These are phyloP conservation scores for Crithidia mellificae DNA, from an alignment of 208 protist genomes.

Conservation along the genomic window DNA sequence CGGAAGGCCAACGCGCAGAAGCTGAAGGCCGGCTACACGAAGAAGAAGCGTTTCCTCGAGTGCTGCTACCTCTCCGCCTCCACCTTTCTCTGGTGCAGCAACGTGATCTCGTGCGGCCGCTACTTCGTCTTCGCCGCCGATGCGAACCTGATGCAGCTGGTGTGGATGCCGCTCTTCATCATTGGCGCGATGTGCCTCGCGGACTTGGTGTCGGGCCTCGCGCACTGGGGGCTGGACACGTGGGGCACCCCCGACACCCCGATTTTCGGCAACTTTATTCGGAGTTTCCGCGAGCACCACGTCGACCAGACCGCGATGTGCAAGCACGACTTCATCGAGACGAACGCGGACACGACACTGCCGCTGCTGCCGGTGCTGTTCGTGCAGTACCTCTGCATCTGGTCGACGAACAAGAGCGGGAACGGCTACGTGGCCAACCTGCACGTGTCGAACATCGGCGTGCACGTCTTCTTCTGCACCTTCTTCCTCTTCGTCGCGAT, in stretches of 20 bases:
- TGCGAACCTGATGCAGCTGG: slow-evolving; percentile 59
- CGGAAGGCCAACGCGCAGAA: slow-evolving; percentile 80
- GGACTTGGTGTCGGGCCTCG: slow-evolving; percentile 90
- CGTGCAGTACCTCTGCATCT: slow-evolving; percentile 52
- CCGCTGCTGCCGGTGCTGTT: slow-evolving; percentile 78
- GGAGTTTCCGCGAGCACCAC: slow-evolving; percentile 95
- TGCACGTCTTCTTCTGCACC: slow-evolving; percentile 72
- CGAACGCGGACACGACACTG: slow-evolving; percentile 94
- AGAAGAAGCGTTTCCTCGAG: slow-evolving; percentile 82
- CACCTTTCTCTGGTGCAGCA: slow-evolving; percentile 60
- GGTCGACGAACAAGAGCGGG: slow-evolving; percentile 33
- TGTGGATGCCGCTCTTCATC: slow-evolving; percentile 73
- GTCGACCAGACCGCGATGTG: slow-evolving; percentile 91
- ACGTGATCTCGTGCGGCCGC: slow-evolving; percentile 59
- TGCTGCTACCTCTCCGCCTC: slow-evolving; percentile 75
- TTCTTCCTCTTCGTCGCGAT: slow-evolving; percentile 83
- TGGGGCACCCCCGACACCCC: slow-evolving; percentile 91
- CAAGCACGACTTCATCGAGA: slow-evolving; percentile 94
- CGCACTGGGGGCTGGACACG: slow-evolving; percentile 94
- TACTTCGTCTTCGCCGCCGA: slow-evolving; percentile 74
- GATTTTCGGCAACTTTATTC: slow-evolving; percentile 92
- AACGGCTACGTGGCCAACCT: slow-evolving; percentile 67
- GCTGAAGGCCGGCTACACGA: slow-evolving; percentile 83
- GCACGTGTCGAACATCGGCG: slow-evolving; percentile 55
- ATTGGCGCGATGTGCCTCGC: slow-evolving; percentile 82